phyloP scores from a whole-genome alignment of 208 protist genomes.

The Acanthamoeba triangularis region DNA sequence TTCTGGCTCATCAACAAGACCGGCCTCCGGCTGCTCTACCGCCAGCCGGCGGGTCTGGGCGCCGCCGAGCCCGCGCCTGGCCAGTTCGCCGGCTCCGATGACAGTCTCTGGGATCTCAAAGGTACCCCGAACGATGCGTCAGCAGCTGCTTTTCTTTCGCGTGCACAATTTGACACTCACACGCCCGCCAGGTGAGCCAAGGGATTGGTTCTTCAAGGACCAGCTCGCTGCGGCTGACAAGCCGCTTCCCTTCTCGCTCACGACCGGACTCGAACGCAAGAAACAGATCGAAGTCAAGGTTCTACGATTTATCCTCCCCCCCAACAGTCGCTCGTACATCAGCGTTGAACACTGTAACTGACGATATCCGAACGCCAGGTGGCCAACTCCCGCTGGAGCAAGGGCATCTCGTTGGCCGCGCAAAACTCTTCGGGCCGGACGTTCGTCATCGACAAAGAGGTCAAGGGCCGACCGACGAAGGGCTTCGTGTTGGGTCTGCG shows the following conservation, averaged over 20 bases:
- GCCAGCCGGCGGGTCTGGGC: not conserved
- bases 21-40: conserved; percentile 62
- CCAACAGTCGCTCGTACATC: not conserved
- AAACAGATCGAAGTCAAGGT: conserved; percentile 55
- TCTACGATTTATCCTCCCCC: not conserved
- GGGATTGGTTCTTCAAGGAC: conserved; percentile 74
- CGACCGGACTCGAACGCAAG: conserved; percentile 32
- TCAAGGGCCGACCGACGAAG: conserved; percentile 31
- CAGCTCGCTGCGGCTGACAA: not conserved
- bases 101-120: not conserved
- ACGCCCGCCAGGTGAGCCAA: conserved; percentile 17
- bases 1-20: conserved; percentile 79
- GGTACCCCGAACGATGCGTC: not conserved
- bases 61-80: not conserved
- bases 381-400: conserved; percentile 66
- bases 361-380: not conserved
- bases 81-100: not conserved
- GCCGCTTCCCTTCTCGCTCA: conserved; percentile 45
- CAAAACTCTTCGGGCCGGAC: conserved; percentile 22
- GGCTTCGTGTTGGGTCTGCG: conserved; percentile 65
- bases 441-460: conserved; percentile 10
- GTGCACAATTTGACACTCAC: not conserved
- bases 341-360: too few relatives aligned
- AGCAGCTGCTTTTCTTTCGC: too few relatives aligned
- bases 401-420: conserved; percentile 58